These are phyloP conservation scores for Populus davidiana DNA, from an alignment of 345 rosid genomes.

Conservation along the genomic window DNA sequence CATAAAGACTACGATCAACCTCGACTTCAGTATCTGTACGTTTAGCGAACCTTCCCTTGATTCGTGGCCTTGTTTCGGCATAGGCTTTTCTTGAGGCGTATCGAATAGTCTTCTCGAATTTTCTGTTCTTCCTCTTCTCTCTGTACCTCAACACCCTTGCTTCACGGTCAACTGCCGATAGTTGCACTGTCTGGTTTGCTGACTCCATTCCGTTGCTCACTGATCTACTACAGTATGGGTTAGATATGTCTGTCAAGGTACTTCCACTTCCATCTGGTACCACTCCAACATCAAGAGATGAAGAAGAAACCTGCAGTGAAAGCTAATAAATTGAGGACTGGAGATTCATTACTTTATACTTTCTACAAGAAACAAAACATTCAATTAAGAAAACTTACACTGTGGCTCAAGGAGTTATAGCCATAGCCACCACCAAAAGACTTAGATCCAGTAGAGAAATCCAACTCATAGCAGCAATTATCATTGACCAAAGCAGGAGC, in stretches of 20 bases:
- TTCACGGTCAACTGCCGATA: slow-evolving; percentile 78
- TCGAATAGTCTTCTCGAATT: slow-evolving; percentile 93
- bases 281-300: slow-evolving; percentile 84
- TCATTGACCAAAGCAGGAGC: slow-evolving; percentile 43
- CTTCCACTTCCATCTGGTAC: slow-evolving; percentile 88
- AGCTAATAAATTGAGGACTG: background rate
- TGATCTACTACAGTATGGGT: slow-evolving; percentile 38
- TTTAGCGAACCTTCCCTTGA: slow-evolving; percentile 90
- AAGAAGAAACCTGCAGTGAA: slow-evolving; percentile 65
- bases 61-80: slow-evolving; percentile 85
- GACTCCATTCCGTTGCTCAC: slow-evolving; percentile 41
- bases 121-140: slow-evolving; percentile 93
- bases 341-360: background rate
- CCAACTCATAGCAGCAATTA: slow-evolving; percentile 50
- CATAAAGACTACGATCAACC: slow-evolving; percentile 42
- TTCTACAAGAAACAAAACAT: background rate
- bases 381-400: slow-evolving; percentile 44
- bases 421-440: slow-evolving; percentile 41
- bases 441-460: slow-evolving; percentile 48
- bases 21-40: slow-evolving; percentile 43
- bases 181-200: slow-evolving; percentile 45
- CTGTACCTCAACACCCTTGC: slow-evolving; percentile 95
- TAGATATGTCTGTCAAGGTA: slow-evolving; percentile 56
- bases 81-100: slow-evolving; percentile 92
- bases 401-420: slow-evolving; percentile 51